A percentile compares a stretch with the other conserved stretches of the same genome.
Evolutionary conservation across 768 basidiomycete genomes (phyloP).

Genomic region (Amyloporia xantha): DNA sequence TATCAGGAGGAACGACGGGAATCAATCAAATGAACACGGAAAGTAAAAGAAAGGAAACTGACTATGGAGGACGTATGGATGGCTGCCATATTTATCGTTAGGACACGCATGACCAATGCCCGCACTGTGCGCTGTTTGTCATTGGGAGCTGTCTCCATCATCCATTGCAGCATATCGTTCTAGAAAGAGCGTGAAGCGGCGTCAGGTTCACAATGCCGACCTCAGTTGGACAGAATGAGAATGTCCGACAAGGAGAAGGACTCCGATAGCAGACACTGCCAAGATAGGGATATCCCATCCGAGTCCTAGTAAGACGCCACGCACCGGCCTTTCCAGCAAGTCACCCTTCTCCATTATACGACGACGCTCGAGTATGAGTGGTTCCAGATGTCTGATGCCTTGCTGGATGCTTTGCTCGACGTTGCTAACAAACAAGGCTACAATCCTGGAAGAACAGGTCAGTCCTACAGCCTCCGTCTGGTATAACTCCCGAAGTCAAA

Average conservation of each 20-base stretch:
- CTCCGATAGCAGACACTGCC: too few species aligned
- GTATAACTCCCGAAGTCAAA: not conserved
- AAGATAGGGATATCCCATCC: too few species aligned
- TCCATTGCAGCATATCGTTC: conserved; percentile 29
- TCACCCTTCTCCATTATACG: conserved; percentile 21
- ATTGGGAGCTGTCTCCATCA: conserved; percentile 22
- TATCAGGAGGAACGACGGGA: too few species aligned
- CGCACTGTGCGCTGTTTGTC: conserved; percentile 10
- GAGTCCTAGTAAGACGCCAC: conserved; percentile 9
- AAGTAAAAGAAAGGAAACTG: too few species aligned
- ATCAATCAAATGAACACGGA: too few species aligned
- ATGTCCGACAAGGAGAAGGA: too few species aligned
- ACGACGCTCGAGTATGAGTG: conserved; percentile 29
- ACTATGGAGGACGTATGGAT: conserved; percentile 28
- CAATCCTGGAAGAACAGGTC: conserved; percentile 9
- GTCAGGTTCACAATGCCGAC: too few species aligned
- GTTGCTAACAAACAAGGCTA: conserved; percentile 12
- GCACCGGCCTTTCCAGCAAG: conserved; percentile 27
- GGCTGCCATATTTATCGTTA: conserved; percentile 27
- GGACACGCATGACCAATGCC: conserved; percentile 20
- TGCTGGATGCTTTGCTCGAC: conserved; percentile 9
- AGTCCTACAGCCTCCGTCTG: too few species aligned
- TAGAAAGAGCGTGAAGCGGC: too few species aligned
- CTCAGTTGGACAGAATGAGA: too few species aligned
- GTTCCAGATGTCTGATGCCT: conserved; percentile 20